A percentile compares a stretch with the other conserved stretches of the same genome.
phyloP scores from a whole-genome alignment of 371 early-diverging fungal genomes.

The Mucor ambiguus region DNA sequence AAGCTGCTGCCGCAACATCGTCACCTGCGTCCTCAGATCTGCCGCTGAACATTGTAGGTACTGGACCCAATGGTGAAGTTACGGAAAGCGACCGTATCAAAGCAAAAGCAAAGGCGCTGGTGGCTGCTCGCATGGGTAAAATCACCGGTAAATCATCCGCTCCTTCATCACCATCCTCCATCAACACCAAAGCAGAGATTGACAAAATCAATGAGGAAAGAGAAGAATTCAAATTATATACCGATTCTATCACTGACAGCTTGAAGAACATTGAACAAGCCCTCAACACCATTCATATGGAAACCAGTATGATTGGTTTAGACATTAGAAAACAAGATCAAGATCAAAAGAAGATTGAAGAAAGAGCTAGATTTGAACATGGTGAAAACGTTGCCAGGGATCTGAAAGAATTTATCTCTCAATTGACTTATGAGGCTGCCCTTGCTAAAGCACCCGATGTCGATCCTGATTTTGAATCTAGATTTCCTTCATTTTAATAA shows the following conservation, averaged over 20 bases:
- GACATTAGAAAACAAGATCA: conserved; percentile 48
- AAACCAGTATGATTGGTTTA: conserved; percentile 49
- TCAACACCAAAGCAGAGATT: conserved; percentile 43
- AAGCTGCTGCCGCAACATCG: conserved; percentile 20
- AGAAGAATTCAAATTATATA: conserved; percentile 48
- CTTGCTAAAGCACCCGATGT: conserved; percentile 51
- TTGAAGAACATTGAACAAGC: conserved; percentile 40
- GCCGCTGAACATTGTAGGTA: conserved; percentile 51
- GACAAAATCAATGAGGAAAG: conserved; percentile 55
- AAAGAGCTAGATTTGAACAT: conserved; percentile 43
- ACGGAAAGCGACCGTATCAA: conserved; percentile 63
- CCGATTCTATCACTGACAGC: conserved; percentile 42
- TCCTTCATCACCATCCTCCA: not conserved
- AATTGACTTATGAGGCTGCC: conserved; percentile 39
- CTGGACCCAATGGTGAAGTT: conserved; percentile 61
- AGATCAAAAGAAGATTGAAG: conserved; percentile 49
- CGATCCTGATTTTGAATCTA: conserved; percentile 50
- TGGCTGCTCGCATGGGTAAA: conserved; percentile 68
- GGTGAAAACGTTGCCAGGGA: conserved; percentile 46
- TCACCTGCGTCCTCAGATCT: conserved; percentile 5
- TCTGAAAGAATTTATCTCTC: conserved; percentile 43
- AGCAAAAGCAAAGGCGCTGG: conserved; percentile 62
- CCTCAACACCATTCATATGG: conserved; percentile 41
- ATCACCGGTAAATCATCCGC: conserved; percentile 40
- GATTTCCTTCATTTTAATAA: conserved; percentile 48